These are phyloP conservation scores for Aspergillus eucalypticola DNA, from an alignment of 2,329 filamentous ascomycete genomes.

Conservation along the genomic window DNA sequence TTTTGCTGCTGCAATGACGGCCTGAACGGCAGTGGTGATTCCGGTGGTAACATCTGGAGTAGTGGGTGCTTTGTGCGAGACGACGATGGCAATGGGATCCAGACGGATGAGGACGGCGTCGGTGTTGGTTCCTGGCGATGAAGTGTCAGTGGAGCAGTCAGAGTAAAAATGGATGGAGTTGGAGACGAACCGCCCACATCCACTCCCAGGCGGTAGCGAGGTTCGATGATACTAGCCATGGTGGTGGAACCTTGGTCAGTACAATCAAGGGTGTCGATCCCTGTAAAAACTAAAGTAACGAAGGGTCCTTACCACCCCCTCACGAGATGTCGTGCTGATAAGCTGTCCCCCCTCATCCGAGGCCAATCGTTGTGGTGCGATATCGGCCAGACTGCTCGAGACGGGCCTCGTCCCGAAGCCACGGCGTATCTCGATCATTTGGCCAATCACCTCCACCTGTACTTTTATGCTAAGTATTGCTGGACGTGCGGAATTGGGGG, in stretches of 20 bases:
- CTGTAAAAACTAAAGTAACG: too few relatives aligned
- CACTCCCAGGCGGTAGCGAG: slow-evolving; percentile 19
- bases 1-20: slow-evolving; percentile 10
- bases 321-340: too few relatives aligned
- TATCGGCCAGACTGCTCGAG: not conserved
- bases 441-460: too few relatives aligned
- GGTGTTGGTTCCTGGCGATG: slow-evolving; percentile 37
- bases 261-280: not conserved
- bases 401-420: too few relatives aligned
- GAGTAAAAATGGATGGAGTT: not conserved
- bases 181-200: slow-evolving; percentile 21
- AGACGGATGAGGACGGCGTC: slow-evolving; percentile 35
- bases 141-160: not conserved
- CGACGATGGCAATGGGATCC: slow-evolving; percentile 28
- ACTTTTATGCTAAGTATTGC: too few relatives aligned
- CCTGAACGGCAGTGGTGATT: slow-evolving; percentile 42
- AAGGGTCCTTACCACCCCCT: too few relatives aligned
- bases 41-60: slow-evolving; percentile 46
- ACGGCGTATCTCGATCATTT: too few relatives aligned
- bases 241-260: not conserved
- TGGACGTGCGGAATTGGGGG: too few relatives aligned
- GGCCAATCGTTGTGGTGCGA: not conserved
- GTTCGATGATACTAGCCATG: slow-evolving; percentile 7
- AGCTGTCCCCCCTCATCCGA: not conserved
- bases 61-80: slow-evolving; percentile 41